Conservation (phyloP, 805 yeast species). For the Metschnikowia koreensis region DNA sequence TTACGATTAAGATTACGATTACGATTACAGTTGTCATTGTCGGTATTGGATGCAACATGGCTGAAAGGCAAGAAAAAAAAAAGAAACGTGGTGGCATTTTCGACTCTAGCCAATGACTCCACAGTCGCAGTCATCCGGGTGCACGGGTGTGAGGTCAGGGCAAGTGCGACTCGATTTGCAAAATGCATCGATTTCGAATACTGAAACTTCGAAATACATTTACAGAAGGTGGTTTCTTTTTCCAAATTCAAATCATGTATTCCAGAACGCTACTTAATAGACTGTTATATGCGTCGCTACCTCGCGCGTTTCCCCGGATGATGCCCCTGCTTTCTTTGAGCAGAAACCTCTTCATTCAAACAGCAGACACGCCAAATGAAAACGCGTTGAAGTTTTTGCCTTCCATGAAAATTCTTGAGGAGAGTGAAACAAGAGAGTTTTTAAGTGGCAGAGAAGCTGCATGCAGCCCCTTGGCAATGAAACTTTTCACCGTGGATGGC, state of each 20-base stretch:
- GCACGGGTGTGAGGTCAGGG: slow-evolving; percentile 2
- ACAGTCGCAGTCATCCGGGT: slow-evolving; percentile 3
- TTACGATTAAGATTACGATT: too few species aligned
- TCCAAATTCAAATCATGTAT: too few species aligned
- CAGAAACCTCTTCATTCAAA: slow-evolving; percentile 61
- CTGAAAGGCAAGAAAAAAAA: neutral
- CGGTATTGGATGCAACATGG: slow-evolving; percentile 1
- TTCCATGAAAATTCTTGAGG: slow-evolving; percentile 58
- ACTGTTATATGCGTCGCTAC: neutral
- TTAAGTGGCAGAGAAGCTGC: slow-evolving; percentile 72
- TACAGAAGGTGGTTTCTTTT: too few species aligned
- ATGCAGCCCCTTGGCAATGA: slow-evolving; percentile 73
- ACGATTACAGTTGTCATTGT: neutral
- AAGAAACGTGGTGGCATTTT: slow-evolving; percentile 1
- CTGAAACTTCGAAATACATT: too few species aligned
- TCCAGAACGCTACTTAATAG: neutral
- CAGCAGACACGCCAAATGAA: slow-evolving; percentile 82
- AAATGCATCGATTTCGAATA: neutral
- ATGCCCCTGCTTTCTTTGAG: neutral
- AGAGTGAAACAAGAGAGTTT: slow-evolving; percentile 66
- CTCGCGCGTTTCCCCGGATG: neutral
- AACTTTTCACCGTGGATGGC: slow-evolving; percentile 73
- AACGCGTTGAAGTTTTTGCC: slow-evolving; percentile 85
- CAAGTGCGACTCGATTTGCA: neutral
- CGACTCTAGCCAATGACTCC: neutral